phyloP scores from a whole-genome alignment of 768 basidiomycete genomes.

The Auricularia sp. region DNA sequence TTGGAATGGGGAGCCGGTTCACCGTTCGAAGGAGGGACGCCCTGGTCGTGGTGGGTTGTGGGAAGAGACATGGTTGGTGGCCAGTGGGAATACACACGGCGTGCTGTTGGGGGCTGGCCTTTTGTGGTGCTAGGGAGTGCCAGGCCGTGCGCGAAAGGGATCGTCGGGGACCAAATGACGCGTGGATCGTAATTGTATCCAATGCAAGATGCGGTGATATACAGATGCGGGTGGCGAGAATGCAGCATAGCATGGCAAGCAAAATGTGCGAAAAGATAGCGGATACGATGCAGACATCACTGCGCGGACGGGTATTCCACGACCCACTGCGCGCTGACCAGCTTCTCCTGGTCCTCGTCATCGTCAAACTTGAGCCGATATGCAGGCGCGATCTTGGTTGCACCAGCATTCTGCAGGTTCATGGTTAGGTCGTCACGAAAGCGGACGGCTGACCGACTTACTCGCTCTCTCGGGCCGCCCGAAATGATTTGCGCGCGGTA shows the following conservation, averaged over 20 bases:
- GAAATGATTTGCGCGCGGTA: constrained; percentile 72
- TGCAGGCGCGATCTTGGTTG: constrained; percentile 40
- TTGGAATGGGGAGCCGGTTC: too few relatives aligned
- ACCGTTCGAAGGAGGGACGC: too few relatives aligned
- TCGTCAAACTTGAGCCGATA: constrained; percentile 86
- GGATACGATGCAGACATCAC: neutral
- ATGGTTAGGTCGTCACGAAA: neutral
- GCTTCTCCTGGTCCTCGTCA: constrained; percentile 74
- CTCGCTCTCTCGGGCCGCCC: constrained; percentile 37
- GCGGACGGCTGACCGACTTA: neutral
- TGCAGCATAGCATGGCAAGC: neutral
- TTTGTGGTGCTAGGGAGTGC: too few relatives aligned
- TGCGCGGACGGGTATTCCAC: constrained; percentile 41
- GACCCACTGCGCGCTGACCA: constrained; percentile 67
- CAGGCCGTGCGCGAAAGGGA: too few relatives aligned
- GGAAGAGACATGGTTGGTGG: too few relatives aligned
- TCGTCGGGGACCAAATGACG: too few relatives aligned
- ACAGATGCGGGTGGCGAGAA: neutral
- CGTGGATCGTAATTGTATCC: too few relatives aligned
- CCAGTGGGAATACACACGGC: too few relatives aligned
- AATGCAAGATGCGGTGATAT: neutral
- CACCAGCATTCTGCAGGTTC: neutral
- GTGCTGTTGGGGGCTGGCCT: too few relatives aligned
- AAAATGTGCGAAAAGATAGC: too few relatives aligned
- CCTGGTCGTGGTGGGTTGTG: too few relatives aligned